Conservation (phyloP, 495 filamentous ascomycete genomes). For the Penicillium coprophilum region DNA sequence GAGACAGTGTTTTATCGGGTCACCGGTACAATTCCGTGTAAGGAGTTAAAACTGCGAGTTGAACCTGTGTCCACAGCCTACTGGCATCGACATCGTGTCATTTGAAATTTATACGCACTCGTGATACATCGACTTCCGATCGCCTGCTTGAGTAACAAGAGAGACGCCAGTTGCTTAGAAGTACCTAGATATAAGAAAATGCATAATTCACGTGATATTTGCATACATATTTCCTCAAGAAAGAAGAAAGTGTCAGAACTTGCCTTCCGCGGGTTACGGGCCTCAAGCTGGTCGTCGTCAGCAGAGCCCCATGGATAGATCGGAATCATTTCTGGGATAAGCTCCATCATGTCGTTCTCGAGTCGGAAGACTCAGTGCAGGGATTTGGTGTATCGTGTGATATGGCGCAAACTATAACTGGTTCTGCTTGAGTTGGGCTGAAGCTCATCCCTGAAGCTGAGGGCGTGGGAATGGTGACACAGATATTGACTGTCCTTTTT, state of each 20-base stretch:
- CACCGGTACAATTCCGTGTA: not conserved
- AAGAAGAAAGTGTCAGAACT: not conserved
- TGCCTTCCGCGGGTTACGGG: not conserved
- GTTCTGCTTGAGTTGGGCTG: not conserved
- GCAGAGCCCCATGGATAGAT: not conserved
- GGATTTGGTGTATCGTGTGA: not conserved
- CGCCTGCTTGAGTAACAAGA: not conserved
- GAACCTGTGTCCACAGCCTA: not conserved
- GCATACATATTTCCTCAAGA: not conserved
- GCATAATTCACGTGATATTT: not conserved
- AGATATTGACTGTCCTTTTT: not conserved
- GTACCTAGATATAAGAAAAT: not conserved
- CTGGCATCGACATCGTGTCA: not conserved
- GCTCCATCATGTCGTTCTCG: not conserved
- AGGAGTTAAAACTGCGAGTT: not conserved
- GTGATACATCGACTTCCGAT: slow-evolving; percentile 6
- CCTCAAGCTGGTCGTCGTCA: not conserved
- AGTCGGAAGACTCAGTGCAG: not conserved
- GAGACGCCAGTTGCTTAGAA: not conserved
- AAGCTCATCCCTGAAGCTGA: slow-evolving; percentile 7
- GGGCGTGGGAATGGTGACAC: slow-evolving; percentile 6
- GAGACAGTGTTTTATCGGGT: not conserved
- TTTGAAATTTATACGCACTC: not conserved
- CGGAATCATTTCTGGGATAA: not conserved
- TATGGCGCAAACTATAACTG: slow-evolving; percentile 5